These are phyloP conservation scores for Parafenestella ontariensis DNA, from an alignment of 2,329 filamentous ascomycete genomes.

Conservation along the genomic window DNA sequence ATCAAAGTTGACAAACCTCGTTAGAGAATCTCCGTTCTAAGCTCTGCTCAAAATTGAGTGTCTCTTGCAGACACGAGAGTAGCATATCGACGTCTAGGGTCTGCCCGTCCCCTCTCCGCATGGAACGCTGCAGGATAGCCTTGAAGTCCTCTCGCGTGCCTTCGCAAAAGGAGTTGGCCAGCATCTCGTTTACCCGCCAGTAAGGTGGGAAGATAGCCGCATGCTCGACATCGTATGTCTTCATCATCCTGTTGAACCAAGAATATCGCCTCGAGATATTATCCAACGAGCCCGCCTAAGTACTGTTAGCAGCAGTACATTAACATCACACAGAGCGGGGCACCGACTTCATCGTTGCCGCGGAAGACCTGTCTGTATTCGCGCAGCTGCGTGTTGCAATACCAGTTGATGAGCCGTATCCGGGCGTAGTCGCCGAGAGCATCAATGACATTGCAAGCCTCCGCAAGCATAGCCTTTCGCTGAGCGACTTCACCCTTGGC, in stretches of 20 bases:
- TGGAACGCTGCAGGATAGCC: slow-evolving; percentile 85
- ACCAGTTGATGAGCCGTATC: slow-evolving; percentile 87
- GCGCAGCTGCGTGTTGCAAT: slow-evolving; percentile 93
- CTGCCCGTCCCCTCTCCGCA: slow-evolving; percentile 77
- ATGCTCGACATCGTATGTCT: slow-evolving; percentile 94
- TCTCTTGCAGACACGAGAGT: slow-evolving; percentile 90
- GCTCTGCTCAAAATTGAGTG: slow-evolving; percentile 93
- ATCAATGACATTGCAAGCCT: slow-evolving; percentile 94
- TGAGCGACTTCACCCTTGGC: slow-evolving; percentile 81
- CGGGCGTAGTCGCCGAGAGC: slow-evolving; percentile 88
- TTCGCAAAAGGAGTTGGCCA: slow-evolving; percentile 93
- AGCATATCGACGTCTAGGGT: slow-evolving; percentile 89
- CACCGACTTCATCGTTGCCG: slow-evolving; percentile 79
- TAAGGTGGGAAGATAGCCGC: slow-evolving; percentile 82
- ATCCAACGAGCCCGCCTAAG: slow-evolving; percentile 82
- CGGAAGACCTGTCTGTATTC: slow-evolving; percentile 97
- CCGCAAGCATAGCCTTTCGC: slow-evolving; percentile 74
- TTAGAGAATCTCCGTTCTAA: slow-evolving; percentile 83
- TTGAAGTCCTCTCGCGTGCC: slow-evolving; percentile 96
- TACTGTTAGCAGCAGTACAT: slow-evolving; percentile 17
- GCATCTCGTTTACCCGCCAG: slow-evolving; percentile 89
- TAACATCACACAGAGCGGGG: slow-evolving; percentile 4
- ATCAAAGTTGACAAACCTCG: slow-evolving; percentile 48
- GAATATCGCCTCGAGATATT: slow-evolving; percentile 95
- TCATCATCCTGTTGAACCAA: slow-evolving; percentile 96